phyloP scores from a whole-genome alignment of 106 monocot genomes.

The Hemerocallis citrina region DNA sequence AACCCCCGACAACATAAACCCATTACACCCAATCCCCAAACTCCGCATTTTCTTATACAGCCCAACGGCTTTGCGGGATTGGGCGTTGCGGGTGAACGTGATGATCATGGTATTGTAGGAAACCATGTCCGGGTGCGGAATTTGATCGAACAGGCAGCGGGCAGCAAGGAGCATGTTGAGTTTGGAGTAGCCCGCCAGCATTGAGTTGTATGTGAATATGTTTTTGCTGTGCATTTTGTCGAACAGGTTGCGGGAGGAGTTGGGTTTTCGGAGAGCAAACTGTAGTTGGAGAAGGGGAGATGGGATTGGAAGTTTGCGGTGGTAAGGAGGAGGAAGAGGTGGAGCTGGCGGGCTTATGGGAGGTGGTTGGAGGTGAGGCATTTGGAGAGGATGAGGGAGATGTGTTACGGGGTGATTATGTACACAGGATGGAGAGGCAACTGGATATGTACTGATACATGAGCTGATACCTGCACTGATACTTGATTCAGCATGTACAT shows the following conservation, averaged over 20 bases:
- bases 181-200: conserved; percentile 51
- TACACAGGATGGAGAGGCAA: too few relatives aligned
- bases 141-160: conserved; percentile 31
- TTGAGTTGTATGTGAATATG: conserved; percentile 54
- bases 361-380: too few relatives aligned
- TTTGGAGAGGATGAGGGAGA: too few relatives aligned
- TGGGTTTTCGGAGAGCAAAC: conserved; percentile 27
- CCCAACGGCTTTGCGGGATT: too few relatives aligned
- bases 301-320: conserved; percentile 19
- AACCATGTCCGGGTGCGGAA: conserved; percentile 42
- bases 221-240: conserved; percentile 37
- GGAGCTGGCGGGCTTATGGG: conserved; percentile 21
- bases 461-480: too few relatives aligned
- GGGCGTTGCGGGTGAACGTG: conserved; percentile 35
- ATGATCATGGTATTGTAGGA: conserved; percentile 68
- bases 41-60: too few relatives aligned
- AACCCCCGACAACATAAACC: neutral
- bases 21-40: too few relatives aligned
- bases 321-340: conserved; percentile 34
- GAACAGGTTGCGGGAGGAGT: conserved; percentile 30
- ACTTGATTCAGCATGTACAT: too few relatives aligned
- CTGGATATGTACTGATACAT: too few relatives aligned
- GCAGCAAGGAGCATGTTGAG: conserved; percentile 19
- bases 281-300: conserved; percentile 33
- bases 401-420: too few relatives aligned